Base-by-base conservation (phyloP, 495 filamentous ascomycete genomes). In the Xylaria nigripes region DNA sequence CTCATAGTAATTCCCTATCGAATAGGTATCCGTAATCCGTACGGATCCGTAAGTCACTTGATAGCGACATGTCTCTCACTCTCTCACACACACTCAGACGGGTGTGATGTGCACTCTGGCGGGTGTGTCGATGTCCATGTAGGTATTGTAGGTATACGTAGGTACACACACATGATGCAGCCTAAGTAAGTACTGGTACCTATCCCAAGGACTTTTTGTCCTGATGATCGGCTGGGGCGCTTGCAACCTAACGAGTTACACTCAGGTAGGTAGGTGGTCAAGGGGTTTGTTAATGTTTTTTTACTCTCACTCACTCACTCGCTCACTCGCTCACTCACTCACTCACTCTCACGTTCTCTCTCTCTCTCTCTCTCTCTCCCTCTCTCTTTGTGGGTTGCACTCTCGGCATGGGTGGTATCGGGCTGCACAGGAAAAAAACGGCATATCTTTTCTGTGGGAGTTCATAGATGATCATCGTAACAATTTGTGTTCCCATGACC, bases 41-140 rank as follows among this genome's bases (percentile, higher is more conserved):
- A n/a, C n/a, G n/a, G n/a, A n/a, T n/a, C 32, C 4, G 4, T 2
- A 30, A 48, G 51, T 48, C 51, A 54, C 27, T 48, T 48, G 44
- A 54, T 44, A 42, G 45, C 46, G 34, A 48, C 44, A 48, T 41
- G 44, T 48, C 34, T 54, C 43, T 48, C 42, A 15, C 44, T 27
- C 6, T 32, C n/a, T 40, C 36, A 1, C 36, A n/a, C n/a, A n/a
- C n/a, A n/a, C n/a, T n/a, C n/a, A n/a, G 32, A 15, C 5, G 32
- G 15, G 27, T 10, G 27, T n/a, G n/a, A n/a, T n/a, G n/a, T 29
- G 27, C 27, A 29, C 4, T 29, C 27, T 9, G 4, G 9, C 9
- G 27, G 9, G 4, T 29, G 27, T 36, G 7, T 36, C 27, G 5
- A 10, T 30, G 4, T 30, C 4, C 27, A 30, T 30, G 5, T 10